phyloP scores from a whole-genome alignment of 1,139 yeast species.

The Geotrichum bryndzae region DNA sequence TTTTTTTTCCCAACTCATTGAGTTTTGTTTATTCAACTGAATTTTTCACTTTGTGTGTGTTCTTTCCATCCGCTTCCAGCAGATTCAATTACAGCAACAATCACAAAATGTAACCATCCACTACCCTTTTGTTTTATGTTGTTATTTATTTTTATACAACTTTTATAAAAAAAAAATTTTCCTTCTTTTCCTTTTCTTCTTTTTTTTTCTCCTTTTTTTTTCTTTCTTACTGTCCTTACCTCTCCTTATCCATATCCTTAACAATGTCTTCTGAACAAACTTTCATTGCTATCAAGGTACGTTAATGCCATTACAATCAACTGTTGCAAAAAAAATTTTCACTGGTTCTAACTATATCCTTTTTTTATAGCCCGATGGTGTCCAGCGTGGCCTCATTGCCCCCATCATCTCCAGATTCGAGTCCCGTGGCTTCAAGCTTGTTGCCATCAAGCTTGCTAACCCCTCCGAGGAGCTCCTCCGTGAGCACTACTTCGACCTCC shows the following conservation, averaged over 20 bases:
- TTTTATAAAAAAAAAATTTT: neutral
- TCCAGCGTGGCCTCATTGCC: constrained; percentile 95
- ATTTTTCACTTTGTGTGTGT: too few relatives aligned
- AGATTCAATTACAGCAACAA: neutral
- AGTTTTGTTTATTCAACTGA: too few relatives aligned
- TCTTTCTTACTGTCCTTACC: neutral
- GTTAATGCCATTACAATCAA: constrained; percentile 8
- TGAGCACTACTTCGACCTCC: constrained; percentile 93
- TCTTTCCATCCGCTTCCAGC: too few relatives aligned
- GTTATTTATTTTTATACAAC: neutral
- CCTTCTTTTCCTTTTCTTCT: neutral
- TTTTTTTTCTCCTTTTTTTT: neutral
- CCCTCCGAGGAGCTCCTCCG: constrained; percentile 86
- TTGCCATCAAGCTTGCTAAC: constrained; percentile 83
- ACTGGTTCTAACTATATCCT: neutral
- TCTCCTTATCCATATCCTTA: constrained; percentile 5
- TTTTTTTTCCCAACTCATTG: too few relatives aligned
- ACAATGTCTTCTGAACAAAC: constrained; percentile 77
- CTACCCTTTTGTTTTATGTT: neutral
- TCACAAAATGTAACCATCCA: neutral
- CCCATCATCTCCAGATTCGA: constrained; percentile 91
- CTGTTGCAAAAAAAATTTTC: too few relatives aligned
- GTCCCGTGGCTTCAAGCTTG: constrained; percentile 95
- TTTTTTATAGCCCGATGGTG: constrained; percentile 79
- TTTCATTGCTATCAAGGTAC: constrained; percentile 86